These are phyloP conservation scores for Rutstroemia sp. DNA, from an alignment of 2,329 filamentous ascomycete genomes.

Conservation along the genomic window DNA sequence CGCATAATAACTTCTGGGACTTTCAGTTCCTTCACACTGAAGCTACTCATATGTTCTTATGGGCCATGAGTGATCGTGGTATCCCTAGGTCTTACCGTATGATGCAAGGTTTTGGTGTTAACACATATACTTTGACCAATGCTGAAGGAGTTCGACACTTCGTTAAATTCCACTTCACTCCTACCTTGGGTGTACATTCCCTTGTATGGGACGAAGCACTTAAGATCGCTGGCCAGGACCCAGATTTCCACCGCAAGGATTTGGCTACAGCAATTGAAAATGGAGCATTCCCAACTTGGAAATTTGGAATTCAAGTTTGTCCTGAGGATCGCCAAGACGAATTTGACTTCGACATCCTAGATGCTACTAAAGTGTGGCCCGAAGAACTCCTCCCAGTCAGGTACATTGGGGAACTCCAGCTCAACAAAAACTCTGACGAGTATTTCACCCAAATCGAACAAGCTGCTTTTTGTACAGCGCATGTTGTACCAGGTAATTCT, in stretches of 20 bases:
- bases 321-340: constrained; percentile 57
- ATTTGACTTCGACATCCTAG: constrained; percentile 67
- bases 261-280: constrained; percentile 66
- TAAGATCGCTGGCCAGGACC: constrained; percentile 55
- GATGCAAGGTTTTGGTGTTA: constrained; percentile 84
- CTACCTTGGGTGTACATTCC: constrained; percentile 62
- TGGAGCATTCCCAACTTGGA: constrained; percentile 68
- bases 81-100: constrained; percentile 72
- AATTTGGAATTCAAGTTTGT: constrained; percentile 74
- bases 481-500: constrained; percentile 71
- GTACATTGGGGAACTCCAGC: constrained; percentile 71
- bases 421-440: constrained; percentile 75
- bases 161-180: constrained; percentile 66
- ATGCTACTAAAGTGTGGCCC: constrained; percentile 81
- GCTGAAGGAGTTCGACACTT: constrained; percentile 28
- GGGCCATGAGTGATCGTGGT: constrained; percentile 67
- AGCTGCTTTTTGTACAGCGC: constrained; percentile 72
- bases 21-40: constrained; percentile 62
- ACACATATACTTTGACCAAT: constrained; percentile 66
- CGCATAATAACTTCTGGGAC: constrained; percentile 74
- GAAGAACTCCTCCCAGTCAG: constrained; percentile 68
- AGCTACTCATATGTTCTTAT: constrained; percentile 72
- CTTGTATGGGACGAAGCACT: constrained; percentile 75
- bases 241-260: constrained; percentile 77
- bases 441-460: constrained; percentile 81